phyloP scores from a whole-genome alignment of 495 filamentous ascomycete genomes.

The Penicillium maclennaniae region DNA sequence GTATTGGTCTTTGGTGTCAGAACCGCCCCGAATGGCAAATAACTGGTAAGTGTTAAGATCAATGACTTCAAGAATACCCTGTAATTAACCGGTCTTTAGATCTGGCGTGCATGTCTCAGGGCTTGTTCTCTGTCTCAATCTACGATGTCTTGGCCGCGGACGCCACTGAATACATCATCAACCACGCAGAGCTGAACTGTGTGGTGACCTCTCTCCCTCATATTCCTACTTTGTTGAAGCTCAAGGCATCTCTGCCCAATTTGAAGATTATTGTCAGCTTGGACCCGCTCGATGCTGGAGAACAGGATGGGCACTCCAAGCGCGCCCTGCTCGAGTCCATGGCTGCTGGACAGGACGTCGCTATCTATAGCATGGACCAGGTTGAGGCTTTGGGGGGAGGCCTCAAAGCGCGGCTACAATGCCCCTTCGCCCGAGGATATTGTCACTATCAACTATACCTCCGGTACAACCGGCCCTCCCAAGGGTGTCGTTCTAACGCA shows the following conservation, averaged over 20 bases:
- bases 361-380: constrained; percentile 72
- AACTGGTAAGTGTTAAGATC: constrained; percentile 52
- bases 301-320: constrained; percentile 75
- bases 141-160: constrained; percentile 94
- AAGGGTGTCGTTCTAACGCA: constrained; percentile 93
- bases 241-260: constrained; percentile 70
- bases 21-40: constrained; percentile 99
- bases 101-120: constrained; percentile 84
- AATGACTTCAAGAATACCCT: neutral
- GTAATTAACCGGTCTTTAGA: constrained; percentile 48
- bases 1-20: constrained; percentile 89
- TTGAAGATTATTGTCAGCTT: constrained; percentile 88
- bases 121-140: constrained; percentile 85
- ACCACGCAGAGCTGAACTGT: constrained; percentile 72
- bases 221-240: constrained; percentile 78
- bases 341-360: constrained; percentile 65
- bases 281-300: constrained; percentile 80
- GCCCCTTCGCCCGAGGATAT: constrained; percentile 71
- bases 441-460: constrained; percentile 97
- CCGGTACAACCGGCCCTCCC: constrained; percentile 88
- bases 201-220: constrained; percentile 81
- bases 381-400: constrained; percentile 76
- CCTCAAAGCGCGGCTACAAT: constrained; percentile 59
- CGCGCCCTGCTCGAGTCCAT: constrained; percentile 67
- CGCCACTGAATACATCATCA: constrained; percentile 91